Conservation (phyloP, 768 basidiomycete genomes). For the Mycena vitilis region DNA sequence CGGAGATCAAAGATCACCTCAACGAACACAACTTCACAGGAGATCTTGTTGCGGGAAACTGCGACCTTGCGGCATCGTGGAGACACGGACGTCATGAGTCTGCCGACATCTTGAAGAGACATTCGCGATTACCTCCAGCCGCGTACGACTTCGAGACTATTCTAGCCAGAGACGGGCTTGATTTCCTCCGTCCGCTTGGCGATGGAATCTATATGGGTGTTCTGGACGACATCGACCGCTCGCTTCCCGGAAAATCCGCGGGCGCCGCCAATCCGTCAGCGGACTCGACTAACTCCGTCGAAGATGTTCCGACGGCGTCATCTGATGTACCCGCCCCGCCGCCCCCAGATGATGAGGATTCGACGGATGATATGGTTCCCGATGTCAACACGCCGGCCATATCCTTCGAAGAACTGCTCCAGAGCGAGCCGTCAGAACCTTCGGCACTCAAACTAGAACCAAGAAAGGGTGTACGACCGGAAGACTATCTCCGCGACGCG, state of each 20-base stretch:
- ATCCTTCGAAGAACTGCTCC: constrained; percentile 44
- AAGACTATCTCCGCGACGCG: constrained; percentile 9
- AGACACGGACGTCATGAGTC: not conserved
- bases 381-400: too few species aligned
- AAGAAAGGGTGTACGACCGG: constrained; percentile 17
- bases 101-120: not conserved
- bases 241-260: not conserved
- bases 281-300: not conserved
- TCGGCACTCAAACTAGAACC: constrained; percentile 16
- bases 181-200: constrained; percentile 22
- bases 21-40: constrained; percentile 15
- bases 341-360: constrained; percentile 22
- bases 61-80: constrained; percentile 7
- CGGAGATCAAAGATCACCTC: constrained; percentile 24
- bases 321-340: too few species aligned
- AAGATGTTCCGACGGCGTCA: not conserved
- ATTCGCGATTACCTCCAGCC: not conserved
- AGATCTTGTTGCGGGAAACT: not conserved
- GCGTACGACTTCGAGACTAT: constrained; percentile 7
- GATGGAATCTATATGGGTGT: constrained; percentile 23
- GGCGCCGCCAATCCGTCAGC: not conserved
- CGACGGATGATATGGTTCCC: constrained; percentile 36
- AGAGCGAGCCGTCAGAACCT: constrained; percentile 38
- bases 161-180: not conserved
- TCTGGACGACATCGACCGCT: constrained; percentile 3